Base-by-base conservation (phyloP, 768 basidiomycete species). In the Phanerodontia chrysosporium region DNA sequence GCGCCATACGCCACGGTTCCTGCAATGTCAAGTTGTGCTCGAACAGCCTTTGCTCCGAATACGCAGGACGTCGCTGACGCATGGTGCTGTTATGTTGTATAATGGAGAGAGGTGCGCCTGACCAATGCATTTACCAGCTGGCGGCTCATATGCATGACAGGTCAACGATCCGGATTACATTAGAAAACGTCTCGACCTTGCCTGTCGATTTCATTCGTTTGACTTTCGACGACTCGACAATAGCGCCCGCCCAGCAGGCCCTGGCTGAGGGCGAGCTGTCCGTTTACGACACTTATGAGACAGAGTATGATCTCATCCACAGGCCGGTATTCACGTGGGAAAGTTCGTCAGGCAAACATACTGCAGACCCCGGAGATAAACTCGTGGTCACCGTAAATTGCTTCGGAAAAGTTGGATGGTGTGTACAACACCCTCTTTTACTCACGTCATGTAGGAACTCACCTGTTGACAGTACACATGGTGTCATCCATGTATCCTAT, bases 71-170 rank as follows among this genome's bases (percentile, higher is more conserved):
- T 92, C 91, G n/a, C 75, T 97, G 22, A 95, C 90, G 1, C 94
- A 97, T 65, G 94, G 93, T 1, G 93, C 95, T 0, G 76, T 98
- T 25, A 96, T 97, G 92, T 76, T 98, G 52, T 98, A 96, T 67
- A 84, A 96, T 49, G 97, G 97, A 32, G 97, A 99, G 76, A 86
- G 75, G 95, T 94, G 62, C 60, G 85, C 74, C 10, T 35, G 57
- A 27, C 24, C 25, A 16, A 27, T 30, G 22, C 12, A n/a, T 52
- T 24, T 42, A 29, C n/a, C 13, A 18, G n/a, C 29, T 39, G 52
- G 24, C 24, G 22, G 52, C 18, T 10, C 3, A 25, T 49, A 28
- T 1, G 9, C 29, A 39, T 51, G 57, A n/a, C 64, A 98, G 96
- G 69, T 90, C 92, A 1, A 83, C 77, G 5, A 85, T 98, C 49